A percentile compares a stretch with the other conserved stretches of the same genome.
Conservation (phyloP, 805 yeast species). For the Wickerhamomyces strasburgensis region DNA sequence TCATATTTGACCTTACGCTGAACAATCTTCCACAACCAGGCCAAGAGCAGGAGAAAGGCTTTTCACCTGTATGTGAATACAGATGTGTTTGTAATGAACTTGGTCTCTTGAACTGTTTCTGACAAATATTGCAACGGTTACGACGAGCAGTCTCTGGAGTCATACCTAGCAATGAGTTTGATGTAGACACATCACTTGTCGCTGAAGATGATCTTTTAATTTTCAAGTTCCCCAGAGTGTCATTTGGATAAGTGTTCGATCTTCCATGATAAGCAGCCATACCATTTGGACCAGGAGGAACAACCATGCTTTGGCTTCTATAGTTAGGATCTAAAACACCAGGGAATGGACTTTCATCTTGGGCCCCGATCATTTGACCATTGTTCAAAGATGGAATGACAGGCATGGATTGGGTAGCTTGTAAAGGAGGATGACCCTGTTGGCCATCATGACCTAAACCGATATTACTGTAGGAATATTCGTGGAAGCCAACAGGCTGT, state of each 20-base stretch:
- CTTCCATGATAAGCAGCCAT: conserved; percentile 12
- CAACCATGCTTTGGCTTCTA: not conserved
- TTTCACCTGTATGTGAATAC: conserved; percentile 79
- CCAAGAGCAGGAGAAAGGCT: conserved; percentile 64
- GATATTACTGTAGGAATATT: not conserved
- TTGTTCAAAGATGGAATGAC: not conserved
- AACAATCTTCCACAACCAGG: conserved; percentile 63
- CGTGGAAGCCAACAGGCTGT: not conserved
- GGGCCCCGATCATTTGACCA: no score
- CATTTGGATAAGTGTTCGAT: conserved; percentile 16
- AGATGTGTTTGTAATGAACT: conserved; percentile 76
- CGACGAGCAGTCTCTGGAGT: conserved; percentile 40
- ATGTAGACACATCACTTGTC: conserved; percentile 1
- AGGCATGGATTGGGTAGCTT: not conserved
- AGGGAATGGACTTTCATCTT: conserved; percentile 23
- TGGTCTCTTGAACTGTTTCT: conserved; percentile 76
- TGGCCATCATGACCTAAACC: not conserved
- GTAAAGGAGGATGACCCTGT: not conserved
- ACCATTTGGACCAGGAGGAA: not conserved
- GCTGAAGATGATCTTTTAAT: conserved; percentile 12
- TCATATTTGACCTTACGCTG: conserved; percentile 75
- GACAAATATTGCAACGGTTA: conserved; percentile 52
- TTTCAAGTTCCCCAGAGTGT: conserved; percentile 2
- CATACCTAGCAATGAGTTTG: conserved; percentile 29
- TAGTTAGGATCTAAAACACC: conserved; percentile 18